Base-by-base conservation (phyloP, 768 basidiomycete genomes). In the Naganishia friedmannii region DNA sequence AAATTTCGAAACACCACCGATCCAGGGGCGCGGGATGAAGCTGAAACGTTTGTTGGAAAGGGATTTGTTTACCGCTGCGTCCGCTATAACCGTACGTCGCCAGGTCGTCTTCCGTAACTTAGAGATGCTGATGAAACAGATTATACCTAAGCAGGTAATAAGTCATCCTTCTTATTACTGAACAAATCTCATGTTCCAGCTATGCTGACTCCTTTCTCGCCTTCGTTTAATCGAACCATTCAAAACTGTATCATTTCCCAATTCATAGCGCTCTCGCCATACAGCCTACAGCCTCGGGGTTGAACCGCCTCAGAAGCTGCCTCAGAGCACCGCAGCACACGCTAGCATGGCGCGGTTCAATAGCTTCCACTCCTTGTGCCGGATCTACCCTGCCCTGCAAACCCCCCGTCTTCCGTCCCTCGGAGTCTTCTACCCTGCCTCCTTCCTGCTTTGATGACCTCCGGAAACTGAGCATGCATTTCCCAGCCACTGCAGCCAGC, bases 241-340 rank as follows among this genome's bases (percentile, higher is more conserved):
- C n/a, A 51, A n/a, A 51, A 51, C 48, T 51, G 48, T 51, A 51
- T 51, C 48, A 21, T 51, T 51, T 51, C 48, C 48, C 23, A 51
- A 51, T 51, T 51, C 48, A 21, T 51, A n/a, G 48, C 48, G 48
- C 48, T 51, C 48, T 51, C 48, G 3, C n/a, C n/a, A 51, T 26
- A 21, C 48, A 51, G 19, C 48, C 48, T 51, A n/a, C 48, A 21
- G 48, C 12, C 34, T 4, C 6, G 6, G 4, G 34, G 3, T 51
- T n/a, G 48, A 13, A 51, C 48, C 48, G 48, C 48, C 48, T 51
- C 48, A 4, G 48, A n/a, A n/a, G n/a, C n/a, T n/a, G n/a, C n/a
- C n/a, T n/a, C n/a, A n/a, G n/a, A n/a, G n/a, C n/a, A n/a, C n/a
- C n/a, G 48, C 48, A 51, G n/a, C 7, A 51, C 48, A 51, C n/a